phyloP scores from a whole-genome alignment of 768 basidiomycete genomes.

The Pleurotus tuber-regium region DNA sequence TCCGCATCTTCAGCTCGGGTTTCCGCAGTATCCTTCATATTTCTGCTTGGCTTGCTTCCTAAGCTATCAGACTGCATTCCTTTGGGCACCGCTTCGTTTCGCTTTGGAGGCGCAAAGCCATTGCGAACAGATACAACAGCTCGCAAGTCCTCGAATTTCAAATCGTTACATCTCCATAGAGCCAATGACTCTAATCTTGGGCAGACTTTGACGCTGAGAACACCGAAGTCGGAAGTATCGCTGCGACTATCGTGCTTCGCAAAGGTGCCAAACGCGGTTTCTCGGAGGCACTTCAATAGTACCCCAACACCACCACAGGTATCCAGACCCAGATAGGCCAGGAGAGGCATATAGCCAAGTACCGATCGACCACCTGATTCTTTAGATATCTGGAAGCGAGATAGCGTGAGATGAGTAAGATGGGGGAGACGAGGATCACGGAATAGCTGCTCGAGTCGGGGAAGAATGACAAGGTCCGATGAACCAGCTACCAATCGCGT shows the following conservation, averaged over 20 bases:
- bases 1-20: too few species aligned
- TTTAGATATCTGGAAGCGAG: slow-evolving; percentile 39
- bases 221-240: slow-evolving; percentile 12
- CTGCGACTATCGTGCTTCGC: slow-evolving; percentile 8
- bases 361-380: slow-evolving; percentile 30
- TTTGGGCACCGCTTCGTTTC: too few species aligned
- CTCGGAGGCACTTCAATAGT: slow-evolving; percentile 40
- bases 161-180: slow-evolving; percentile 49
- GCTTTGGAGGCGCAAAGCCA: too few species aligned
- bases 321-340: slow-evolving; percentile 46
- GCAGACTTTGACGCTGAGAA: slow-evolving; percentile 43
- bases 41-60: too few species aligned
- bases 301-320: slow-evolving; percentile 39
- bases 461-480: too few species aligned
- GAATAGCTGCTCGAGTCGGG: slow-evolving; percentile 50
- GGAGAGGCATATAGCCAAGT: slow-evolving; percentile 51
- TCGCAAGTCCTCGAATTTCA: slow-evolving; percentile 35
- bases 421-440: slow-evolving; percentile 52
- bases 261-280: too few species aligned
- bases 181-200: slow-evolving; percentile 48
- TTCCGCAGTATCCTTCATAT: too few species aligned
- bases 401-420: slow-evolving; percentile 50
- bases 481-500: too few species aligned
- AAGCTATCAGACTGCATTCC: too few species aligned
- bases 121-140: slow-evolving; percentile 34